Percentiles rank a stretch among this genome's conserved stretches.
These are phyloP conservation scores for Fragilariopsis cylindrus DNA, from an alignment of 108 stramenopile genomes.

Conservation along the genomic window DNA sequence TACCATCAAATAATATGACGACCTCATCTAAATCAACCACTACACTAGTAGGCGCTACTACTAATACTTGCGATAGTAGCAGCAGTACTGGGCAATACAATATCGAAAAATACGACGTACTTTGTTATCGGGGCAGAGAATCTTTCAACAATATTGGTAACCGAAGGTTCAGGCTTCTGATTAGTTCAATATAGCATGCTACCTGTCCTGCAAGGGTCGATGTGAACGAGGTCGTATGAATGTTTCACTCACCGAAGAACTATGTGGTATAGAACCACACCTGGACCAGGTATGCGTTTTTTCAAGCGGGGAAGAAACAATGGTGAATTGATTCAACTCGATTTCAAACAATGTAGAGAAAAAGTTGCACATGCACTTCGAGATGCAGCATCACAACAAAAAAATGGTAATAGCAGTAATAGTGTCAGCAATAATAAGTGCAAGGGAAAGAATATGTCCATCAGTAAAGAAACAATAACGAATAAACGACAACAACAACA, in stretches of 20 bases:
- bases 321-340: background rate
- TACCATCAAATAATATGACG: no score
- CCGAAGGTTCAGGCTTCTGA: constrained; percentile 27
- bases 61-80: no score
- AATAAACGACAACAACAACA: no score
- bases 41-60: no score
- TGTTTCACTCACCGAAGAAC: background rate
- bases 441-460: no score
- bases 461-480: no score
- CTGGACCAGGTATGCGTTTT: background rate
- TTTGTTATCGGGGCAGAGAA: constrained; percentile 17
- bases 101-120: constrained; percentile 13
- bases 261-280: constrained; percentile 5
- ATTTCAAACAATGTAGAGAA: constrained; percentile 8
- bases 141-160: constrained; percentile 35
- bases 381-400: background rate
- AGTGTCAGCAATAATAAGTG: no score
- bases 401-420: background rate
- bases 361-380: constrained; percentile 21
- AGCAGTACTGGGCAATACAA: no score
- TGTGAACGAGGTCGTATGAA: background rate
- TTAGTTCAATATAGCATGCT: constrained; percentile 13
- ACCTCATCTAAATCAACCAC: no score
- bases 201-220: background rate
- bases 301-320: background rate